phyloP scores from a whole-genome alignment of 768 basidiomycete species.

The Krasilnikovozyma curviuscula region DNA sequence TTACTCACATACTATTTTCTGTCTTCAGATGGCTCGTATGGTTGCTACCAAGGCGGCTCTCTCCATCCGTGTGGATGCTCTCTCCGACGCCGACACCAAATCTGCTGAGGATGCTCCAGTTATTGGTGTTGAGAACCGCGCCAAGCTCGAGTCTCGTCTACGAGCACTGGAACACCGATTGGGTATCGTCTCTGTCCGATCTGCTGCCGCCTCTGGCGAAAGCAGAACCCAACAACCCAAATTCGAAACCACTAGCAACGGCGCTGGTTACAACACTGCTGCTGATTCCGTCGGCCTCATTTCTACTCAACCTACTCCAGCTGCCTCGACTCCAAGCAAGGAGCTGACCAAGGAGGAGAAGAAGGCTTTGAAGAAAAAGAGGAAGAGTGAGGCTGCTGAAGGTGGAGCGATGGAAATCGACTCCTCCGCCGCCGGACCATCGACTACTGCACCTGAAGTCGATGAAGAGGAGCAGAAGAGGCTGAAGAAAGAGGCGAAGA shows the following conservation, averaged over 20 bases:
- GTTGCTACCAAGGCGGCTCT: slow-evolving; percentile 95
- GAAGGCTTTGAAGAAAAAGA: slow-evolving; percentile 29
- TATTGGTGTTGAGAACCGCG: slow-evolving; percentile 80
- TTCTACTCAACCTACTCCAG: slow-evolving; percentile 53
- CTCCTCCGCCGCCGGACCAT: slow-evolving; percentile 27
- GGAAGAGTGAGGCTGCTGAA: slow-evolving; percentile 32
- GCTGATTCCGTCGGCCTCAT: slow-evolving; percentile 69
- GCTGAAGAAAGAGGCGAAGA: slow-evolving; percentile 17
- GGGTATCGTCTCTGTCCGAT: slow-evolving; percentile 52
- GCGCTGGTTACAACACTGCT: slow-evolving; percentile 60
- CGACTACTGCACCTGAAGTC: no score
- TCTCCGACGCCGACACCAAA: slow-evolving; percentile 79
- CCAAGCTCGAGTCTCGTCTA: slow-evolving; percentile 84
- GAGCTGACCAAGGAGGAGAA: slow-evolving; percentile 77
- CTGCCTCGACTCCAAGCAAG: neutral
- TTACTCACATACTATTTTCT: no score
- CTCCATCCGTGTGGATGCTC: slow-evolving; percentile 91
- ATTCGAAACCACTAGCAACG: slow-evolving; percentile 61
- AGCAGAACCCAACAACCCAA: slow-evolving; percentile 49
- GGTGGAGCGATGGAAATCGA: slow-evolving; percentile 26
- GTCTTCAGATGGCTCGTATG: slow-evolving; percentile 87
- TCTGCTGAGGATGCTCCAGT: slow-evolving; percentile 52
- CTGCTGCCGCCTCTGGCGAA: slow-evolving; percentile 34
- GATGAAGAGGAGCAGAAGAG: slow-evolving; percentile 27
- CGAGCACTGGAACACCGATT: slow-evolving; percentile 68